These are phyloP conservation scores for Yamadazyma aaseri DNA, from an alignment of 1,139 yeast genomes.

Conservation along the genomic window DNA sequence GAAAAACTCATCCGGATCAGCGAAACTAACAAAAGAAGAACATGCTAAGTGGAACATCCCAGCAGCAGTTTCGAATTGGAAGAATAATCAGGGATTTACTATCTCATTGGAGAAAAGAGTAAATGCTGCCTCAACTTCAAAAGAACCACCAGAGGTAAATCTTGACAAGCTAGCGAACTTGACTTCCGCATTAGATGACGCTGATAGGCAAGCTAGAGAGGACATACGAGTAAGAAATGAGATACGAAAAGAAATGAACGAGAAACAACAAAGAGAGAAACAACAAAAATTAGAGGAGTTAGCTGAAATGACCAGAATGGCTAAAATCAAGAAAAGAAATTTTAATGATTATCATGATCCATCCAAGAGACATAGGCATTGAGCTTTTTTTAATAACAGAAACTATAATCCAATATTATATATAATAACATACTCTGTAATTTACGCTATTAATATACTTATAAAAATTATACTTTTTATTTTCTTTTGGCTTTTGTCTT, in stretches of 20 bases:
- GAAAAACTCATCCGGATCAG: conserved; percentile 19
- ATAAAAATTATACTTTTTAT: neutral
- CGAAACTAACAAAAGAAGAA: conserved; percentile 69
- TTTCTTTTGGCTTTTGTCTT: conserved; percentile 23
- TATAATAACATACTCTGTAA: too few relatives aligned
- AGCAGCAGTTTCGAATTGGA: conserved; percentile 93
- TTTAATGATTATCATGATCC: conserved; percentile 3
- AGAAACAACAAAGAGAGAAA: conserved; percentile 55
- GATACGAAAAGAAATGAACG: conserved; percentile 52
- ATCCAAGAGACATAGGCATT: conserved; percentile 8
- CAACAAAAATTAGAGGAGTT: conserved; percentile 58
- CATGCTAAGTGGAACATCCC: conserved; percentile 87
- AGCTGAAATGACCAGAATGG: conserved; percentile 56
- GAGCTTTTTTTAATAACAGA: neutral
- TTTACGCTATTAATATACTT: neutral
- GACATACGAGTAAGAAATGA: conserved; percentile 64
- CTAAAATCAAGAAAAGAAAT: conserved; percentile 9
- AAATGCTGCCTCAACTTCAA: conserved; percentile 46
- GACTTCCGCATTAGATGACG: conserved; percentile 70
- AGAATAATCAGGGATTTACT: conserved; percentile 88
- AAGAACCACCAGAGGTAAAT: conserved; percentile 38
- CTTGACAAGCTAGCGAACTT: conserved; percentile 59
- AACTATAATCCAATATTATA: neutral
- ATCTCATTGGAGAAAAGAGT: conserved; percentile 78
- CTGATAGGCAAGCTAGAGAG: conserved; percentile 72